These are phyloP conservation scores for Silene conica DNA, from an alignment of 148 eudicot genomes.

Conservation along the genomic window DNA sequence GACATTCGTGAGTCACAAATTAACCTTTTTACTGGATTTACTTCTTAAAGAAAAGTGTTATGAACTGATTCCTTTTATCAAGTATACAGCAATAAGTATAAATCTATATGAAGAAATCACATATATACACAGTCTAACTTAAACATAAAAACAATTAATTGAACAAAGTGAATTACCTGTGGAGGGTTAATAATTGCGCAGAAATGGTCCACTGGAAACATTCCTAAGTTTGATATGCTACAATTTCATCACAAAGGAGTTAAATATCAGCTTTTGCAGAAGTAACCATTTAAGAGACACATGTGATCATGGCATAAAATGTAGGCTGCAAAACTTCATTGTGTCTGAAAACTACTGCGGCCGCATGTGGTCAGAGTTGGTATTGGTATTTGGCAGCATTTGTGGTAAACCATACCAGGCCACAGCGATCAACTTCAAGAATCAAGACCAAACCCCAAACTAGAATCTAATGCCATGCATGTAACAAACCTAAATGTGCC, in stretches of 20 bases:
- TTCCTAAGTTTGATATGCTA: constrained; percentile 97
- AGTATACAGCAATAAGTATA: neutral
- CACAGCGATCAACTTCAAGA: neutral
- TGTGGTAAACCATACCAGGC: neutral
- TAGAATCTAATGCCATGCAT: neutral
- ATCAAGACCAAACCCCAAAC: neutral
- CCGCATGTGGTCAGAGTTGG: neutral
- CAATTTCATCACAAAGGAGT: constrained; percentile 19
- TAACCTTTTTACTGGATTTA: neutral
- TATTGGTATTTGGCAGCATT: neutral
- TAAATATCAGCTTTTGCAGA: neutral
- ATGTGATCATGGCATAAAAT: neutral
- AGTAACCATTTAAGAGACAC: neutral
- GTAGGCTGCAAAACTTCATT: neutral
- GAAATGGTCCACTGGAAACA: constrained; percentile 93
- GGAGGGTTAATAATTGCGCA: constrained; percentile 97
- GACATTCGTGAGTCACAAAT: neutral
- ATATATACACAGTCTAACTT: neutral
- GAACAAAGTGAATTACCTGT: constrained; percentile 45
- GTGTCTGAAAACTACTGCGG: neutral
- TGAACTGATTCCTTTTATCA: neutral
- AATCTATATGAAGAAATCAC: neutral
- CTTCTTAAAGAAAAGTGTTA: neutral
- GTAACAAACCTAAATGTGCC: constrained; percentile 84
- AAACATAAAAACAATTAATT: neutral